Base-by-base conservation (phyloP, 1,139 yeast species). In the Lodderomyces oxycetoniae region DNA sequence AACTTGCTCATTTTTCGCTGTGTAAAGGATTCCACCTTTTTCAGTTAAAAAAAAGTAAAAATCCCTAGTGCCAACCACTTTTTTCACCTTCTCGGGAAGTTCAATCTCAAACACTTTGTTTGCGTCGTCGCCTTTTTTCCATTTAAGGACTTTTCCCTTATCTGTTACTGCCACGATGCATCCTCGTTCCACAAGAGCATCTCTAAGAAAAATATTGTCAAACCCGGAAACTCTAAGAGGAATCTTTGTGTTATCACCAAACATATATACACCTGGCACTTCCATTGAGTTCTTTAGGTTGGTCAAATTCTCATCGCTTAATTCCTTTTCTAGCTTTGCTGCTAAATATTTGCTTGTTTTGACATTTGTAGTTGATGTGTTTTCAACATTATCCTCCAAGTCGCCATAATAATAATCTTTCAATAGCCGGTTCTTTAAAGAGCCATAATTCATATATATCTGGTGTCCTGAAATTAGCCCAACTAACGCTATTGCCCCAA, bases 141-240 rank as follows among this genome's bases (percentile, higher is more conserved):
- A 84, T 50, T 81, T 85, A 39, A 76, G 79, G 15, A 86, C 68
- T 47, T 80, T 74, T n/a, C 97, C 97, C 17, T 72, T 71, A 1
- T 71, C 71, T 40, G 80, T 73, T 15, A 93, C 79, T 1, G 78
- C 79, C 3, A 77, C 83, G 17, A 79, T 66, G 6, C 55, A 58
- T 16, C 70, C 75, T 15, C 66, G 60, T 1, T 57, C 50, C 12
- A 85, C 49, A 24, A 65, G 62, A n/a, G 87, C 74, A 48, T 79
- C 83, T 30, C 71, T 65, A 30, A 88, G 56, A 12, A 65, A 48
- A 59, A 70, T 68, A 29, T 73, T 72, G 48, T 88, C 87, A 48
- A 89, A 87, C 46, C 66, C 72, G 1, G 67, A 62, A 5, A 83
- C 55, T 48, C 95, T 65, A 17, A 71, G 49, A 1, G 95, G 94